Conservation (phyloP, 2,329 filamentous ascomycete species). For the Tolypocladium inflatum region DNA sequence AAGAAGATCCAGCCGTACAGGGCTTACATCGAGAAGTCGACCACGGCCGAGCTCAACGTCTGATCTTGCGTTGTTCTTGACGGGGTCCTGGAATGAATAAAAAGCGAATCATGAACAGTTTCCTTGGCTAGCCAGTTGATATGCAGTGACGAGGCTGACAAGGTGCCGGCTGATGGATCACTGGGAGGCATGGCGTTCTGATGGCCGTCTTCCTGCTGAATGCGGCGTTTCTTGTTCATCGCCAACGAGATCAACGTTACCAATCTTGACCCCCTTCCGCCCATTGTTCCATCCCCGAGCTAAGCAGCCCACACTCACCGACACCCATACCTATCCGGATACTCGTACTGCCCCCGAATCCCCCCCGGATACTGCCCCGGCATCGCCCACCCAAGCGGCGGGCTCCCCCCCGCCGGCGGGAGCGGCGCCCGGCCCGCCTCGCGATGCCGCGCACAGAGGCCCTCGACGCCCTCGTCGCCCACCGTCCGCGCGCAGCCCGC, state of each 20-base stretch:
- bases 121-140: no score
- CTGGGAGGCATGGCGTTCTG: no score
- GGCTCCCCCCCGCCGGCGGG: background rate
- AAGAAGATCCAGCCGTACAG: constrained; percentile 28
- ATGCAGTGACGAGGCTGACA: no score
- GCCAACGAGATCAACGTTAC: no score
- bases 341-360: background rate
- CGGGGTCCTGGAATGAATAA: background rate
- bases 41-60: constrained; percentile 3
- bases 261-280: no score
- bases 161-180: no score
- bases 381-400: background rate
- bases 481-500: background rate
- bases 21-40: constrained; percentile 18
- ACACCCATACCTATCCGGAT: background rate
- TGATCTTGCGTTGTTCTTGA: background rate
- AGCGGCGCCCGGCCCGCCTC: background rate
- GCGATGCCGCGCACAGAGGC: background rate
- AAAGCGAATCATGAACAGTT: background rate
- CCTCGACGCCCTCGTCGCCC: background rate
- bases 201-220: no score
- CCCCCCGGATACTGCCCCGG: background rate
- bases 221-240: no score
- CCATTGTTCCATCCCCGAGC: background rate
- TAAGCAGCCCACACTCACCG: background rate